Conservation (phyloP, 1,139 yeast species). For the Suhomyces guaymorum region DNA sequence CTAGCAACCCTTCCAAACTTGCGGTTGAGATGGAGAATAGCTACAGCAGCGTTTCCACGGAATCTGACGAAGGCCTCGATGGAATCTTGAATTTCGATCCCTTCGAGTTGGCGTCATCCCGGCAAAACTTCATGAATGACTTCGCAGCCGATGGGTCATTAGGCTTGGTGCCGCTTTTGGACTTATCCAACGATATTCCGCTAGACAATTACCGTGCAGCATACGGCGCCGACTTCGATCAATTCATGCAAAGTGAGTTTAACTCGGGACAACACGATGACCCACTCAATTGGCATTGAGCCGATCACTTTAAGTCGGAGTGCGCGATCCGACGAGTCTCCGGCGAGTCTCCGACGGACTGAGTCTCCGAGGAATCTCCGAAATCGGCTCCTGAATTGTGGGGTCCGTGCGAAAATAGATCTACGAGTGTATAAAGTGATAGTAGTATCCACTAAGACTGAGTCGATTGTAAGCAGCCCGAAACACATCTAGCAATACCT, state of each 20-base stretch:
- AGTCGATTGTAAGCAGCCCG: not conserved
- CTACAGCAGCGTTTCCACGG: not conserved
- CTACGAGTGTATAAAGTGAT: not conserved
- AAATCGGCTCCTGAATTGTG: constrained; percentile 7
- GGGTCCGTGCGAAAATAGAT: constrained; percentile 1
- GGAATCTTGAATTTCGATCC: constrained; percentile 43
- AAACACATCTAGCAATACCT: too few relatives aligned
- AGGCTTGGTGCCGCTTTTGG: constrained; percentile 61
- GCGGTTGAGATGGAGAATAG: constrained; percentile 4
- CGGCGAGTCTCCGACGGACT: too few relatives aligned
- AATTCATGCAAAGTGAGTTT: not conserved
- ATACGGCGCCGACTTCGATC: not conserved
- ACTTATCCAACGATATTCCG: constrained; percentile 21
- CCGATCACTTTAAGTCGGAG: too few relatives aligned
- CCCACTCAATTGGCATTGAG: not conserved
- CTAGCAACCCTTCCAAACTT: constrained; percentile 6
- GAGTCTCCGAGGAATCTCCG: constrained; percentile 4
- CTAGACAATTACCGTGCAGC: not conserved
- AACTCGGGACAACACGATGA: not conserved
- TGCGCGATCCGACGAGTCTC: too few relatives aligned
- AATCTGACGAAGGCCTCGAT: constrained; percentile 22
- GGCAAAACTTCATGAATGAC: constrained; percentile 47
- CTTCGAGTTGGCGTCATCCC: constrained; percentile 36
- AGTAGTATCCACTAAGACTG: not conserved
- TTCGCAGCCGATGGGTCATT: constrained; percentile 71